phyloP scores from a whole-genome alignment of 495 filamentous ascomycete genomes.

The Penicillium cataractarum region DNA sequence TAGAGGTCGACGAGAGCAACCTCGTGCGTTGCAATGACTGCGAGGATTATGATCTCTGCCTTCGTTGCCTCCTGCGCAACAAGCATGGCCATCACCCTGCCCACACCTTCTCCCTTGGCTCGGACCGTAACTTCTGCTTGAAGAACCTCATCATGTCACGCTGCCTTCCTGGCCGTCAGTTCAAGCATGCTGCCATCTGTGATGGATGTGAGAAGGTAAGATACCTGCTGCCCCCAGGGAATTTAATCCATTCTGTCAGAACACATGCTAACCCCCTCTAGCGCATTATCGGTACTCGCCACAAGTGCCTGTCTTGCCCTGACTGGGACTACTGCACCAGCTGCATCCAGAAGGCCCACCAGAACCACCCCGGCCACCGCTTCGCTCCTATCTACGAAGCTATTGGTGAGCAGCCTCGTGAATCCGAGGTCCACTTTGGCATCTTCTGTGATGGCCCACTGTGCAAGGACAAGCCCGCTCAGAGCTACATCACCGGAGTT shows the following conservation, averaged over 20 bases:
- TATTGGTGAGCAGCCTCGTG: conserved; percentile 57
- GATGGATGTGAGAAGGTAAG: conserved; percentile 88
- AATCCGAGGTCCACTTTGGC: conserved; percentile 67
- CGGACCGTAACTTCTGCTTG: conserved; percentile 42
- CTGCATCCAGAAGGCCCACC: conserved; percentile 66
- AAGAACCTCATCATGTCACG: conserved; percentile 57
- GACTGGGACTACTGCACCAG: conserved; percentile 96
- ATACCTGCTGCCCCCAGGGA: too few species aligned
- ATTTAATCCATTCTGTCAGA: too few species aligned
- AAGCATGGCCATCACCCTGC: conserved; percentile 92
- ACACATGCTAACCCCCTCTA: conserved; percentile 23
- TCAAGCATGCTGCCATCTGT: conserved; percentile 84
- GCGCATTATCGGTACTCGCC: conserved; percentile 84
- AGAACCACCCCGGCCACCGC: conserved; percentile 81
- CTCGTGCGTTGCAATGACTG: conserved; percentile 87
- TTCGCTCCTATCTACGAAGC: conserved; percentile 88
- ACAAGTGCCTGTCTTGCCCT: conserved; percentile 97
- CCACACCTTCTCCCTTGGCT: conserved; percentile 67
- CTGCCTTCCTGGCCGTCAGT: conserved; percentile 79
- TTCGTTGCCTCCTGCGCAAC: conserved; percentile 71
- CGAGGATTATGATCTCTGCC: conserved; percentile 91
- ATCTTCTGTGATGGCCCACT: conserved; percentile 96
- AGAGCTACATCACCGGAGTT: conserved; percentile 76
- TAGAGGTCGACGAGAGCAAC: conserved; percentile 72
- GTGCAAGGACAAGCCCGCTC: conserved; percentile 62